Percentiles rank a stretch among this genome's conserved stretches.
Conservation (phyloP, 352 stramenopile species). For the Phytophthora podocarpi region DNA sequence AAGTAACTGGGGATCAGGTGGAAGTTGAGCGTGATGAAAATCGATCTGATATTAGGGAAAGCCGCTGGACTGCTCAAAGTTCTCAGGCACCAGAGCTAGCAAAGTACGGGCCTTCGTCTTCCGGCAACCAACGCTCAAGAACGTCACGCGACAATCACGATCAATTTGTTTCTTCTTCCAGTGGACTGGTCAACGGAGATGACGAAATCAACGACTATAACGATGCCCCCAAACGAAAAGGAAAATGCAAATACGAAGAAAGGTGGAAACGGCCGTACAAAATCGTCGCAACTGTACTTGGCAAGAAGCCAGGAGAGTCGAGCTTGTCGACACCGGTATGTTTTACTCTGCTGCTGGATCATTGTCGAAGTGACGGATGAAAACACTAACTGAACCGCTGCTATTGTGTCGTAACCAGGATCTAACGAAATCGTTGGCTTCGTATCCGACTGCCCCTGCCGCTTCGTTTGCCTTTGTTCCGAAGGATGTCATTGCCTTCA, state of each 20-base stretch:
- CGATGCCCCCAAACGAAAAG: slow-evolving; percentile 17
- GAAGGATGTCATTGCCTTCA: slow-evolving; percentile 70
- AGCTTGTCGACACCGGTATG: slow-evolving; percentile 18
- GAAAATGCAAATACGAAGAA: slow-evolving; percentile 49
- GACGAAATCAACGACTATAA: background rate
- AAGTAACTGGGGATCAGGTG: slow-evolving; percentile 32
- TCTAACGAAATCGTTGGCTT: slow-evolving; percentile 32
- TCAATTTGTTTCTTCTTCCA: background rate
- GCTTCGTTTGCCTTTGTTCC: slow-evolving; percentile 30
- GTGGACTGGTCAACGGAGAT: background rate
- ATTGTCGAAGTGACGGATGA: background rate
- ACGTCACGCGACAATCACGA: background rate
- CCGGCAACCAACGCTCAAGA: slow-evolving; percentile 2
- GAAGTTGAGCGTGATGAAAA: slow-evolving; percentile 8
- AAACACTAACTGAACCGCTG: background rate
- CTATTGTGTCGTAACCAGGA: slow-evolving; percentile 26
- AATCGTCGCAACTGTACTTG: slow-evolving; percentile 67
- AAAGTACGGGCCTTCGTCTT: slow-evolving; percentile 62
- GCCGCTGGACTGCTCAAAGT: background rate
- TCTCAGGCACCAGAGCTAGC: slow-evolving; percentile 37
- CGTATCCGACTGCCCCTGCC: slow-evolving; percentile 29
- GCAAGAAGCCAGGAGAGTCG: slow-evolving; percentile 20
- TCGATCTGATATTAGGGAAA: background rate
- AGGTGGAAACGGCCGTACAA: slow-evolving; percentile 85
- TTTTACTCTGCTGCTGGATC: background rate